A percentile compares a stretch with the other conserved stretches of the same genome.
phyloP scores from a whole-genome alignment of 208 protist genomes.

The Leishmania major region DNA sequence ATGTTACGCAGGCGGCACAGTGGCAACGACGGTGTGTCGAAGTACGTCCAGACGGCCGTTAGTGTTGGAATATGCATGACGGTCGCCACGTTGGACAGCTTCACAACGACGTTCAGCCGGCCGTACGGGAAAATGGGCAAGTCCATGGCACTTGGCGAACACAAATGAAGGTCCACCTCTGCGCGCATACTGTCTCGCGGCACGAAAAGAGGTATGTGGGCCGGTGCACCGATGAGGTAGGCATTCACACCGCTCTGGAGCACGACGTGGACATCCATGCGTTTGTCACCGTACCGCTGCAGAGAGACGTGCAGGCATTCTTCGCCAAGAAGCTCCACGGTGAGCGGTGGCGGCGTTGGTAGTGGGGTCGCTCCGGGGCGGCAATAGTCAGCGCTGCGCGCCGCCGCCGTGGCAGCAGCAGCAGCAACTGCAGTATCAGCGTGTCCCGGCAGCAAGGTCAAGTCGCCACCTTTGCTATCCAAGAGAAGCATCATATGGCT shows the following conservation, averaged over 20 bases:
- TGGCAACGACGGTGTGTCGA: slow-evolving; percentile 51
- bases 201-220: slow-evolving; percentile 36
- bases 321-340: slow-evolving; percentile 31
- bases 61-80: slow-evolving; percentile 61
- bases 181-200: slow-evolving; percentile 26
- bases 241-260: slow-evolving; percentile 39
- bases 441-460: slow-evolving; percentile 18
- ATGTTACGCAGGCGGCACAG: slow-evolving; percentile 52
- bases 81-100: slow-evolving; percentile 22
- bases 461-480: slow-evolving; percentile 21
- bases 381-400: neutral
- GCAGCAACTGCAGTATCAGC: neutral
- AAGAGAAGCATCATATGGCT: slow-evolving; percentile 24
- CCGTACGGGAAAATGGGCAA: slow-evolving; percentile 55
- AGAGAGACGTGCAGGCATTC: slow-evolving; percentile 38
- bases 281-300: slow-evolving; percentile 58
- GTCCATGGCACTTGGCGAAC: slow-evolving; percentile 37
- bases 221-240: slow-evolving; percentile 33
- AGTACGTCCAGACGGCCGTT: slow-evolving; percentile 54
- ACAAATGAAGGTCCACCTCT: slow-evolving; percentile 35
- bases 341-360: slow-evolving; percentile 29
- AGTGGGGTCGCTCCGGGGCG: neutral
- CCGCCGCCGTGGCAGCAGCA: neutral
- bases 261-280: slow-evolving; percentile 46
- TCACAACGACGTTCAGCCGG: slow-evolving; percentile 26